A percentile compares a stretch with the other conserved stretches of the same genome.
phyloP scores from a whole-genome alignment of 495 filamentous ascomycete species.

The Aspergillus sclerotioniger region DNA sequence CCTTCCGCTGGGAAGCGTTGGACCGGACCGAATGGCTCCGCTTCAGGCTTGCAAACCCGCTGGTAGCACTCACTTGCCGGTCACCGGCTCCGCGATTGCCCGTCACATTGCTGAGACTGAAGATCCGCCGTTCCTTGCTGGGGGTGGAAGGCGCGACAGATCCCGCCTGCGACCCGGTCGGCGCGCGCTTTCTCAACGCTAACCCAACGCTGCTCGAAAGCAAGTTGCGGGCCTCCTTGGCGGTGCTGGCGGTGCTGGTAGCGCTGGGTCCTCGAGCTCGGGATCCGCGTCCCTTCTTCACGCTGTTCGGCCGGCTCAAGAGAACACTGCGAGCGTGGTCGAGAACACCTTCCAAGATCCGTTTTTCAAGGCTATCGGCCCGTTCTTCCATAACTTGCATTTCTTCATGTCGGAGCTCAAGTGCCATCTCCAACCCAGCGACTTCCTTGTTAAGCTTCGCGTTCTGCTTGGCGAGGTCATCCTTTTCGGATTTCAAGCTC shows the following conservation, averaged over 20 bases:
- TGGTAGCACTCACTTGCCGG: conserved; percentile 49
- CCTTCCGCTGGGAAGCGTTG: conserved; percentile 62
- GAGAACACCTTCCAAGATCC: conserved; percentile 91
- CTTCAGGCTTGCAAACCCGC: conserved; percentile 53
- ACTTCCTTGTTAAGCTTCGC: conserved; percentile 76
- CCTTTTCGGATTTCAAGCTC: conserved; percentile 63
- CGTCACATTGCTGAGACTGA: conserved; percentile 83
- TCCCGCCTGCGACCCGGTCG: conserved; percentile 41
- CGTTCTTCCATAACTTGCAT: conserved; percentile 83
- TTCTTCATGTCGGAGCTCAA: conserved; percentile 85
- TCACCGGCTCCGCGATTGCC: conserved; percentile 65
- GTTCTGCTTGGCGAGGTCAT: conserved; percentile 70
- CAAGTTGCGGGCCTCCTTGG: conserved; percentile 40
- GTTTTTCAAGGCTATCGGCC: conserved; percentile 81
- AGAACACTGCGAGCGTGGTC: conserved; percentile 88
- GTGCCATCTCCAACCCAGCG: conserved; percentile 81
- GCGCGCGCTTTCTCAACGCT: conserved; percentile 49
- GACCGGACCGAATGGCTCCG: conserved; percentile 73
- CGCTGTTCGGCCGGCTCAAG: conserved; percentile 55
- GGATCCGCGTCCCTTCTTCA: conserved; percentile 67
- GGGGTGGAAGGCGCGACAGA: conserved; percentile 50
- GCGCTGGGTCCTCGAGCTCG: conserved; percentile 42
- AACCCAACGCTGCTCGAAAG: conserved; percentile 51
- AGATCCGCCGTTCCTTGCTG: conserved; percentile 66
- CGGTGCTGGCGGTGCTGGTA: conserved; percentile 38